Evolutionary conservation across 352 stramenopile species (phyloP).

Genomic region (Globisporangium splendens): DNA sequence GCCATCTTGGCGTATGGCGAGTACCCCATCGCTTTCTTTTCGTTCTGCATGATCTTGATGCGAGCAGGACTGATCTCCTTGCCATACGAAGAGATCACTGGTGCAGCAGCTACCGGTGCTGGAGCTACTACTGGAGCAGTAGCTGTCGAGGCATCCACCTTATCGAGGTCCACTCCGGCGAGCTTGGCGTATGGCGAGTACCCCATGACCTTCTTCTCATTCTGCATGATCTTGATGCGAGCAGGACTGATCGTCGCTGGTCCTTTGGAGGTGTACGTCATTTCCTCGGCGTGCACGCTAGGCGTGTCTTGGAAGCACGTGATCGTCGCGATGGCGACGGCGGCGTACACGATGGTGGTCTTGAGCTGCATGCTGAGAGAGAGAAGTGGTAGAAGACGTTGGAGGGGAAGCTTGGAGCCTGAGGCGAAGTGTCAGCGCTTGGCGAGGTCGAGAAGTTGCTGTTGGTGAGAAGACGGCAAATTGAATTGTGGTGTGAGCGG

Average conservation of each 20-base stretch:
- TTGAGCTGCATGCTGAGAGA: slow-evolving; percentile 3
- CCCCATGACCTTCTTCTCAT: too few relatives aligned
- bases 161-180: too few relatives aligned
- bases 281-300: slow-evolving; percentile 1
- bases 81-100: too few relatives aligned
- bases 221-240: neutral
- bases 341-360: slow-evolving; percentile 1
- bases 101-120: too few relatives aligned
- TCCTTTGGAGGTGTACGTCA: slow-evolving; percentile 1
- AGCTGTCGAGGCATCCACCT: too few relatives aligned
- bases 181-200: too few relatives aligned
- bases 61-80: too few relatives aligned
- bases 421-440: neutral
- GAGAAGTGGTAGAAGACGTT: neutral
- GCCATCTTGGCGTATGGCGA: too few relatives aligned
- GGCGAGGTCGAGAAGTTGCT: neutral
- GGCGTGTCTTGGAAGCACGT: neutral
- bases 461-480: neutral
- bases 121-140: too few relatives aligned
- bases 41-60: too few relatives aligned
- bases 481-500: neutral
- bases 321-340: neutral
- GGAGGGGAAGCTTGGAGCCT: neutral
- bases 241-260: neutral
- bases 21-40: too few relatives aligned